Percentiles rank a stretch among this genome's conserved stretches.
phyloP scores from a whole-genome alignment of 805 yeast species.

The Myxozyma neglecta region DNA sequence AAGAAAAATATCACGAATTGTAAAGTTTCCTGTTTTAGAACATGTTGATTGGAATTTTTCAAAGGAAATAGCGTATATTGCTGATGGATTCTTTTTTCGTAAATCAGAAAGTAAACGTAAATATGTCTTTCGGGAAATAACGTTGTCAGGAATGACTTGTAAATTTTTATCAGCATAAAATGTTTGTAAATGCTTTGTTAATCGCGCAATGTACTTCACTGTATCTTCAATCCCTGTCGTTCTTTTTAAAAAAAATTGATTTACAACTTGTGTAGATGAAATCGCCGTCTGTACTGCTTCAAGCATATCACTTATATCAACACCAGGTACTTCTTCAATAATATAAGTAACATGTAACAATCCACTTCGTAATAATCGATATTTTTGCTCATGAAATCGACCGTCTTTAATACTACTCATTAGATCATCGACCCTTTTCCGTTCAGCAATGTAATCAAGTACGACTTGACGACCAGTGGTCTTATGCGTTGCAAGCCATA shows the following conservation, averaged over 20 bases:
- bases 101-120: slow-evolving; percentile 14
- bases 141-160: slow-evolving; percentile 45
- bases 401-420: slow-evolving; percentile 83
- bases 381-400: slow-evolving; percentile 82
- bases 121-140: slow-evolving; percentile 21
- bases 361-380: slow-evolving; percentile 68
- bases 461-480: slow-evolving; percentile 61
- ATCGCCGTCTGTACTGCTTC: slow-evolving; percentile 77
- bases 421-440: slow-evolving; percentile 87
- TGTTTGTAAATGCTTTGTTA: slow-evolving; percentile 49
- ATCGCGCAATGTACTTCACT: slow-evolving; percentile 53
- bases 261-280: slow-evolving; percentile 63
- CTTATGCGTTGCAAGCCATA: slow-evolving; percentile 81
- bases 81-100: slow-evolving; percentile 12
- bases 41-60: slow-evolving; percentile 64
- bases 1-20: slow-evolving; percentile 73
- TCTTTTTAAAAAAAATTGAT: slow-evolving; percentile 65
- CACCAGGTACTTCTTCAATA: slow-evolving; percentile 67
- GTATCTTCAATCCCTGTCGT: slow-evolving; percentile 77
- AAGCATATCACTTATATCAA: slow-evolving; percentile 41
- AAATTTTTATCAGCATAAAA: slow-evolving; percentile 44
- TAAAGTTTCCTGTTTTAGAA: slow-evolving; percentile 66
- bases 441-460: slow-evolving; percentile 79
- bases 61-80: slow-evolving; percentile 46
- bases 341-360: slow-evolving; percentile 68